Conservation (phyloP, 257 asterid species). For the Fraxinus quadrangulata region DNA sequence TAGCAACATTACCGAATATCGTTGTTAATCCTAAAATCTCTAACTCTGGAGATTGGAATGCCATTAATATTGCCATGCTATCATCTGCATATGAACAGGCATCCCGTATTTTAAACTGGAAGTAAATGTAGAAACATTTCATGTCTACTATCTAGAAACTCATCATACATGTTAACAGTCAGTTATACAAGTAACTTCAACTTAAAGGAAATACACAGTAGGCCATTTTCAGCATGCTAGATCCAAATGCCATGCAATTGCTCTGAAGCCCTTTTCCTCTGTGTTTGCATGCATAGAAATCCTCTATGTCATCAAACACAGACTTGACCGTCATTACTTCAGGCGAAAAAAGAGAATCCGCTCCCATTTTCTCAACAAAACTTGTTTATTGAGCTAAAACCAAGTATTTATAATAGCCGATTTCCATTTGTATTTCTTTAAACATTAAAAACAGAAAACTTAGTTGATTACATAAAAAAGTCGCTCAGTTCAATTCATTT, state of each 20-base stretch:
- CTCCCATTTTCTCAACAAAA: background rate
- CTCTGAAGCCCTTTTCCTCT: background rate
- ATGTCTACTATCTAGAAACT: background rate
- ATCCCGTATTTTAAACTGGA: constrained; percentile 8
- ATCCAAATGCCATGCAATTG: background rate
- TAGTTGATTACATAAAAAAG: background rate
- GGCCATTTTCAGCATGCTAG: background rate
- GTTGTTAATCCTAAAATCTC: constrained; percentile 90
- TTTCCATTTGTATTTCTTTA: background rate
- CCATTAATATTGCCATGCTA: constrained; percentile 91
- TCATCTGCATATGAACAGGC: constrained; percentile 60
- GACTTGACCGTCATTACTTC: background rate
- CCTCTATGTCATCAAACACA: background rate
- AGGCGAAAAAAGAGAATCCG: background rate
- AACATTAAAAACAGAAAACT: background rate
- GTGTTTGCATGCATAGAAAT: background rate
- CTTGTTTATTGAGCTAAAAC: background rate
- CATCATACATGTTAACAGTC: background rate
- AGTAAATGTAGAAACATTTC: background rate
- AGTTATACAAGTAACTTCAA: background rate
- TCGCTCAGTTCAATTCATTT: background rate
- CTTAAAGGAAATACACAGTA: background rate
- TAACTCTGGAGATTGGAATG: constrained; percentile 79
- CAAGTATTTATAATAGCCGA: background rate
- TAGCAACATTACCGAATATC: constrained; percentile 80